Evolutionary conservation across 164 flowering plant species (phyloP), one percentile per base, ranked within the genome.

Genomic region (Berberis thunbergii): DNA sequence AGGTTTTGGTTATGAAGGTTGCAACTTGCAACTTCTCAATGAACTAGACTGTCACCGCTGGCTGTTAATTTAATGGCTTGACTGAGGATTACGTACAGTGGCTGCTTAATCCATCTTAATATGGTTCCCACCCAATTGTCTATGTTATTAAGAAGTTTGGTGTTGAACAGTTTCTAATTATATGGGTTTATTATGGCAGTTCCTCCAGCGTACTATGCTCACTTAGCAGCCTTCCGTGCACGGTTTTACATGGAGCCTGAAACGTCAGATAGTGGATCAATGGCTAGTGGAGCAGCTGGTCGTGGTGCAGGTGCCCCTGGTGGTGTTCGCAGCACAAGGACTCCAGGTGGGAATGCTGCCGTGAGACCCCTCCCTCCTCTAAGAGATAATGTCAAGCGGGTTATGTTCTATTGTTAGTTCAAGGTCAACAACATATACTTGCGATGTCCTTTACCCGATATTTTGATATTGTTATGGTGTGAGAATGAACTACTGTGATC

Each of bases 121-220:
- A 26, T 26, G 26, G 26, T 26, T 26, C 26, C 26, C 26, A 26
- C 26, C 26, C 26, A 26, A 26, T 26, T 26, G 26, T 55, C 6
- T 55, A n/a, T 13, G 39, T 55, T n/a, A 2, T n/a, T 55, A 46
- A 46, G 12, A 41, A 12, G 54, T 26, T 12, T 57, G 42, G 9
- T 41, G 45, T 45, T 38, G 38, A 40, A 45, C 3, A 2, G 41
- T 46, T 55, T 7, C 41, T 61, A 8, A 59, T 48, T 3, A 39
- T 71, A 1, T 9, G 45, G 66, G 3, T 57, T 11, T 66, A 42
- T 45, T 1, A 41, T 64, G 41, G 60, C 84, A 88, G 96, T 88
- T 10, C 96, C 91, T 1, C 96, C 96, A 1, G 96, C 91, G 1
- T 86, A 88, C 63, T 88, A 88, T 68, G 96, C 96, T 1, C 96